phyloP scores from a whole-genome alignment of 257 asterid species.

The Gardenia jasminoides region DNA sequence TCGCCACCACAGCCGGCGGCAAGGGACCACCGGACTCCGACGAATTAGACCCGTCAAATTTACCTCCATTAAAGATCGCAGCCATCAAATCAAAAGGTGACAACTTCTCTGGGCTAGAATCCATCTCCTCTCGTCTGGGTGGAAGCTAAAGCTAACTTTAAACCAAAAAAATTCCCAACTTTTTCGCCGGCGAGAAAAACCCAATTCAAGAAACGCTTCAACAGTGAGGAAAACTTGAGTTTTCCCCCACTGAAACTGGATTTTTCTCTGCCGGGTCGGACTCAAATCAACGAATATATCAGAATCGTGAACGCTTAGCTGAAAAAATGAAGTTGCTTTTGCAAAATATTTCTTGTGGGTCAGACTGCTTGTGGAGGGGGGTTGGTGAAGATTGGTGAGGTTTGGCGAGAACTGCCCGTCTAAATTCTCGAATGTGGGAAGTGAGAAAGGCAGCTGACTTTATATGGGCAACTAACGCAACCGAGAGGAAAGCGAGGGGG shows the following conservation, averaged over 20 bases:
- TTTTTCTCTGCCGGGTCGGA: conserved; percentile 8
- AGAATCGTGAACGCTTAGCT: not conserved
- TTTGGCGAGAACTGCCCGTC: conserved; percentile 27
- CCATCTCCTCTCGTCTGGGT: conserved; percentile 28
- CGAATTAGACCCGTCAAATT: conserved; percentile 55
- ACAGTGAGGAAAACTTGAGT: not conserved
- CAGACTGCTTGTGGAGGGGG: not conserved
- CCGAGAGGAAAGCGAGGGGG: not conserved
- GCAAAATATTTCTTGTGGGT: not conserved
- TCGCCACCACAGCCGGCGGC: conserved; percentile 48
- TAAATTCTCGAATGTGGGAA: not conserved
- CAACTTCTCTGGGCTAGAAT: conserved; percentile 61
- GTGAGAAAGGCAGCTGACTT: conserved; percentile 14
- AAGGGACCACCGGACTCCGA: conserved; percentile 40
- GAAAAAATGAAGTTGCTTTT: not conserved
- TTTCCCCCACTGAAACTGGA: not conserved
- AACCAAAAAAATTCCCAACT: not conserved
- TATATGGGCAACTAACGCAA: conserved; percentile 10
- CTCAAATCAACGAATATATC: not conserved
- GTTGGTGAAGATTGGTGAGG: conserved; percentile 24
- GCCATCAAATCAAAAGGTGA: conserved; percentile 86
- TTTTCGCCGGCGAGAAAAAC: not conserved
- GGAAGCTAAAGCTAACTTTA: not conserved
- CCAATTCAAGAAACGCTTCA: conserved; percentile 2
- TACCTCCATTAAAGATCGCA: conserved; percentile 66